Evolutionary conservation across 768 basidiomycete species (phyloP).

Genomic region (Hygrophoropsis aurantiaca): DNA sequence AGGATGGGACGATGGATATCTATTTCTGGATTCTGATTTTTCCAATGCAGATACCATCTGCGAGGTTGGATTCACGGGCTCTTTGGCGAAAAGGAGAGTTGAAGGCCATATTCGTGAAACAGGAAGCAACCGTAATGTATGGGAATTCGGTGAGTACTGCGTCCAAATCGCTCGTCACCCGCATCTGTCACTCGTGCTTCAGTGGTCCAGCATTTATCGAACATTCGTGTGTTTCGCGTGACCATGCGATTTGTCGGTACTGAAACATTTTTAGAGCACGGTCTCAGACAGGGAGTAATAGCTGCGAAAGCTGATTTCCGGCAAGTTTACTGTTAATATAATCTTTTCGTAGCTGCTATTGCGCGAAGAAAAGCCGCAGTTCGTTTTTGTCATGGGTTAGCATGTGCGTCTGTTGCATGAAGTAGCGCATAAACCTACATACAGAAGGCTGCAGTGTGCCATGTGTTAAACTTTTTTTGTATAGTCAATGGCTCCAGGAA

Average conservation of each 20-base stretch:
- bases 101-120: slow-evolving; percentile 42
- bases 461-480: too few species aligned
- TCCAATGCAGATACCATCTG: slow-evolving; percentile 30
- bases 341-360: too few species aligned
- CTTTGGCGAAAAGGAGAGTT: slow-evolving; percentile 52
- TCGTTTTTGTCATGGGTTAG: too few species aligned
- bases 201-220: too few species aligned
- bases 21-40: slow-evolving; percentile 43
- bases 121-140: slow-evolving; percentile 45
- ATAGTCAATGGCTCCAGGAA: too few species aligned
- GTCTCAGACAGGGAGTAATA: slow-evolving; percentile 55
- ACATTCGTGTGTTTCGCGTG: background rate
- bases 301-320: slow-evolving; percentile 41
- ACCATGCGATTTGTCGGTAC: slow-evolving; percentile 16
- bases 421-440: too few species aligned
- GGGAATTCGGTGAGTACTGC: slow-evolving; percentile 61
- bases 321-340: slow-evolving; percentile 28
- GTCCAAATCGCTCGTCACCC: background rate
- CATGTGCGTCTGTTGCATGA: too few species aligned
- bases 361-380: too few species aligned
- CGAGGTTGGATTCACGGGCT: slow-evolving; percentile 64
- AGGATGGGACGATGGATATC: slow-evolving; percentile 73
- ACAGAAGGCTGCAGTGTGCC: too few species aligned
- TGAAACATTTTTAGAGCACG: slow-evolving; percentile 46
- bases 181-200: background rate